phyloP scores from a whole-genome alignment of 192 early-diverging fungal genomes.

The Backusella parvicylindrica region DNA sequence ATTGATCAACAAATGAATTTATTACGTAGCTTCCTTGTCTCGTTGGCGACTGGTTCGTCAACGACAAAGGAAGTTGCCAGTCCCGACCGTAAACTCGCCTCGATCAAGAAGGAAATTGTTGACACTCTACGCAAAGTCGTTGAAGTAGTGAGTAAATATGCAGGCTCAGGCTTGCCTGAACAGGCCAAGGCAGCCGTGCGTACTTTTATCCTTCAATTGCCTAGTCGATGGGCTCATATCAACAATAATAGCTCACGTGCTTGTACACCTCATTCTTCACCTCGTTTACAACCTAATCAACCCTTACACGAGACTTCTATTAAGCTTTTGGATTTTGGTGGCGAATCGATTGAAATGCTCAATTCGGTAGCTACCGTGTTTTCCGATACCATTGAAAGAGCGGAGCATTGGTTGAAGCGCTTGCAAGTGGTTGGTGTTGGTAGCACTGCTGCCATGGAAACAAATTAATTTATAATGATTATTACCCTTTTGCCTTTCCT shows the following conservation, averaged over 20 bases:
- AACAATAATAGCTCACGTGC: slow-evolving; percentile 17
- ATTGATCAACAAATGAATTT: slow-evolving; percentile 63
- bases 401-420: slow-evolving; percentile 58
- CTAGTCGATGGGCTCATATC: slow-evolving; percentile 65
- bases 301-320: slow-evolving; percentile 24
- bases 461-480: not conserved
- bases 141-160: slow-evolving; percentile 82
- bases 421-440: slow-evolving; percentile 31
- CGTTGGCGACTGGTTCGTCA: slow-evolving; percentile 23
- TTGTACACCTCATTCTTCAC: slow-evolving; percentile 18
- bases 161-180: slow-evolving; percentile 77
- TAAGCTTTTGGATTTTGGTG: slow-evolving; percentile 62
- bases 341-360: slow-evolving; percentile 68
- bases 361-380: slow-evolving; percentile 63
- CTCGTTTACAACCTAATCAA: slow-evolving; percentile 14
- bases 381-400: slow-evolving; percentile 60
- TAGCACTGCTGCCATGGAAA: not conserved
- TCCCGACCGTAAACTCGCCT: slow-evolving; percentile 41
- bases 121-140: slow-evolving; percentile 85
- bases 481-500: not conserved
- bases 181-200: slow-evolving; percentile 76
- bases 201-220: slow-evolving; percentile 78
- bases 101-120: slow-evolving; percentile 78
- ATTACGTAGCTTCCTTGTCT: slow-evolving; percentile 56
- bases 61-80: slow-evolving; percentile 18